phyloP scores from a whole-genome alignment of 345 rosid genomes.

The Psidium guajava region DNA sequence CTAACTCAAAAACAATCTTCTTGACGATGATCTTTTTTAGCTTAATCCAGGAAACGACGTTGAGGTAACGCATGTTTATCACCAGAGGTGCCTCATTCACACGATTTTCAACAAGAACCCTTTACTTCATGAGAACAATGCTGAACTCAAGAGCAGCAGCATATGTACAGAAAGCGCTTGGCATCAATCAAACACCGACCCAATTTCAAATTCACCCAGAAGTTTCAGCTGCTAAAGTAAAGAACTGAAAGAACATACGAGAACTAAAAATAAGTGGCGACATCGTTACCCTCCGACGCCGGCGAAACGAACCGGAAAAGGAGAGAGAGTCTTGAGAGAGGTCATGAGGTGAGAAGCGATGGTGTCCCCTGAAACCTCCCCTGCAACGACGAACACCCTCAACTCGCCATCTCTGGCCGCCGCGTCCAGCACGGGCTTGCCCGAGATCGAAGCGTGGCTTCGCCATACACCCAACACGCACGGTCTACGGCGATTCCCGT shows the following conservation, averaged over 20 bases:
- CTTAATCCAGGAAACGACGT: neutral
- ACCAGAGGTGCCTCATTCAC: neutral
- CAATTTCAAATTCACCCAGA: neutral
- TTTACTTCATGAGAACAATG: neutral
- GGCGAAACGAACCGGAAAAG: conserved; percentile 56
- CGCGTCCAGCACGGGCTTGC: conserved; percentile 24
- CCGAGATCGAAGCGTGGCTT: conserved; percentile 17
- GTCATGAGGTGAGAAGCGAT: conserved; percentile 83
- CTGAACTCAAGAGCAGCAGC: neutral
- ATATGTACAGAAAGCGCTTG: neutral
- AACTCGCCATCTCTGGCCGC: conserved; percentile 66
- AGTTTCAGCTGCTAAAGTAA: neutral
- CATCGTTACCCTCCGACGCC: conserved; percentile 87
- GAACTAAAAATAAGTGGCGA: neutral
- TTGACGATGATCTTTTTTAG: neutral
- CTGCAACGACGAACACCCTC: conserved; percentile 69
- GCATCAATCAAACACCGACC: neutral
- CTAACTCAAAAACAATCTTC: neutral
- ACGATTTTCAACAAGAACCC: neutral
- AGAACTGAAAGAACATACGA: neutral
- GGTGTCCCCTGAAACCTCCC: conserved; percentile 89
- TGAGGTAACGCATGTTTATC: neutral
- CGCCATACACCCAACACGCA: neutral
- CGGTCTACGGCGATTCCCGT: neutral
- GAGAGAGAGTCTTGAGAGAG: conserved; percentile 57